A percentile compares a stretch with the other conserved stretches of the same genome.
These are phyloP conservation scores for Suaeda aralocaspica DNA, from an alignment of 148 eudicot genomes.

Conservation along the genomic window DNA sequence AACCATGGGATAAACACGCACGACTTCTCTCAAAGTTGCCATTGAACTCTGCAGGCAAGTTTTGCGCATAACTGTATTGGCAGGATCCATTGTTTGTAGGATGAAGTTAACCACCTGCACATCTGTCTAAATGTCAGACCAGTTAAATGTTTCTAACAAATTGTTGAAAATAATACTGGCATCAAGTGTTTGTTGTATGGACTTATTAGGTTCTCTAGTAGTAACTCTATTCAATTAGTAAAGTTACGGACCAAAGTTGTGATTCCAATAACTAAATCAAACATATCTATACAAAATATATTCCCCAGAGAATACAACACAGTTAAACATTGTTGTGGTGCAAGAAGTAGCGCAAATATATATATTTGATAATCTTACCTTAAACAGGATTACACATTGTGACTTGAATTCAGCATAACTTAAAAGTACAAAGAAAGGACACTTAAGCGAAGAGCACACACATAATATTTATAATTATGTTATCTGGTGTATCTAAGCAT, in stretches of 20 bases:
- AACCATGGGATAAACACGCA: conserved; percentile 87
- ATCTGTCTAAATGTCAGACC: conserved; percentile 68
- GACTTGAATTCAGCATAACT: neutral
- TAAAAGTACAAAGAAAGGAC: neutral
- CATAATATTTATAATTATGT: conserved; percentile 3
- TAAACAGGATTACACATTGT: neutral
- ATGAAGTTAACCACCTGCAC: conserved; percentile 87
- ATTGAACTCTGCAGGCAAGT: conserved; percentile 78
- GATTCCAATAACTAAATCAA: neutral
- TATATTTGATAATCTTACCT: neutral
- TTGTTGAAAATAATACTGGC: no score
- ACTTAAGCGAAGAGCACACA: conserved; percentile 11
- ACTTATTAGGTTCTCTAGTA: no score
- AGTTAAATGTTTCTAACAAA: conserved; percentile 12
- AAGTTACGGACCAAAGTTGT: neutral
- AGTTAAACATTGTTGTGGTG: neutral
- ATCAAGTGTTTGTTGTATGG: no score
- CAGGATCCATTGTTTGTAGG: conserved; percentile 90
- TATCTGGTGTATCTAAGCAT: neutral
- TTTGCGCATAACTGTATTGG: conserved; percentile 84
- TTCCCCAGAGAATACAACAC: neutral
- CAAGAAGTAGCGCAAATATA: neutral
- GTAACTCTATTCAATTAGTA: neutral
- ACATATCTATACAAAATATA: neutral
- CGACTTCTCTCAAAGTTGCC: conserved; percentile 74